Conservation (phyloP, 345 rosid genomes). For the Acer negundo region DNA sequence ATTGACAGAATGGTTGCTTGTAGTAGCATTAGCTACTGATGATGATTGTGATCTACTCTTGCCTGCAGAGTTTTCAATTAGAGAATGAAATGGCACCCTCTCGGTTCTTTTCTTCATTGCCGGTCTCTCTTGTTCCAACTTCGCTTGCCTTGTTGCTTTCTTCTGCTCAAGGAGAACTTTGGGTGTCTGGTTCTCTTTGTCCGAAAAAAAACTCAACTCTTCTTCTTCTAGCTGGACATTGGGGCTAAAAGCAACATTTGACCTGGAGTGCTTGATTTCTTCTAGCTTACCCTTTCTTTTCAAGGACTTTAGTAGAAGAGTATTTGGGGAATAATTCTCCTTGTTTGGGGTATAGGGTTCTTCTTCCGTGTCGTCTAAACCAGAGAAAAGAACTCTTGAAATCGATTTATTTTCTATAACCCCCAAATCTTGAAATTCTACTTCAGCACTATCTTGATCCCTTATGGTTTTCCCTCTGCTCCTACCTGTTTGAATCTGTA, state of each 20-base stretch:
- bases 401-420: slow-evolving; percentile 30
- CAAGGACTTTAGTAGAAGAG: slow-evolving; percentile 44
- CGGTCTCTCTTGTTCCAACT: slow-evolving; percentile 34
- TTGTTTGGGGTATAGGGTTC: slow-evolving; percentile 71
- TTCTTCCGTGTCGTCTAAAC: slow-evolving; percentile 48
- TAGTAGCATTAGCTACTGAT: slow-evolving; percentile 25
- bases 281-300: slow-evolving; percentile 48
- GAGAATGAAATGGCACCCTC: slow-evolving; percentile 58
- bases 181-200: slow-evolving; percentile 54
- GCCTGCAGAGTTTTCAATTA: slow-evolving; percentile 38
- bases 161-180: slow-evolving; percentile 32
- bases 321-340: slow-evolving; percentile 78
- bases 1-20: slow-evolving; percentile 31
- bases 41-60: slow-evolving; percentile 36
- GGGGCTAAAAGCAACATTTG: slow-evolving; percentile 34
- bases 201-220: slow-evolving; percentile 31
- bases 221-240: slow-evolving; percentile 38
- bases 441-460: slow-evolving; percentile 27
- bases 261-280: slow-evolving; percentile 36
- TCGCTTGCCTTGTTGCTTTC: slow-evolving; percentile 34
- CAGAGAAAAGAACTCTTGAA: slow-evolving; percentile 29
- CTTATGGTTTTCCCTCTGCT: slow-evolving; percentile 40
- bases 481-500: slow-evolving; percentile 59
- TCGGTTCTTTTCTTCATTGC: slow-evolving; percentile 37
- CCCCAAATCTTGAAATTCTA: slow-evolving; percentile 32